Evolutionary conservation across 805 yeast species (phyloP).

Genomic region (Tetrapisispora nanseiensis): DNA sequence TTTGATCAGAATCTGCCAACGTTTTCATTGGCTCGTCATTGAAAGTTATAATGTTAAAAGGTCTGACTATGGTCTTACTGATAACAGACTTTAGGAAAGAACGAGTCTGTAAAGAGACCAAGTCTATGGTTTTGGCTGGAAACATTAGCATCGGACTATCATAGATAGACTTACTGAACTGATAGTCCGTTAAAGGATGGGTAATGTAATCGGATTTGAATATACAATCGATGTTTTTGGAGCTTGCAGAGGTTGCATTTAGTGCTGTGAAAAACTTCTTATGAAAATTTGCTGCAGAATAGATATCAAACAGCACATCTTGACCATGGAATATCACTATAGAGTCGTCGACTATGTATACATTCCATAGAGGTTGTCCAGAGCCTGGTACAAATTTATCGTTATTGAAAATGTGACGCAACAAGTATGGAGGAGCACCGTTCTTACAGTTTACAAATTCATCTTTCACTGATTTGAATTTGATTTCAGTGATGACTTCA

Average conservation of each 20-base stretch:
- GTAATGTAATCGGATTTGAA: neutral
- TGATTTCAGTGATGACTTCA: constrained; percentile 19
- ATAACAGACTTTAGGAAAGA: constrained; percentile 21
- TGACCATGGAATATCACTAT: constrained; percentile 25
- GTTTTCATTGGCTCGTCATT: constrained; percentile 4
- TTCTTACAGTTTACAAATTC: constrained; percentile 23
- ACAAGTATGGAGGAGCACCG: constrained; percentile 26
- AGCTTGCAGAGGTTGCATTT: neutral
- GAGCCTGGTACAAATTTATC: constrained; percentile 17
- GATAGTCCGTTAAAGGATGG: neutral
- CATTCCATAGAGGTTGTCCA: constrained; percentile 20
- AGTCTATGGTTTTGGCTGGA: constrained; percentile 21
- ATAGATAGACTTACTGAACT: constrained; percentile 19
- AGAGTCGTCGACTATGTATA: constrained; percentile 21
- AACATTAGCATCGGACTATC: constrained; percentile 18
- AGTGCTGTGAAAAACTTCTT: constrained; percentile 11
- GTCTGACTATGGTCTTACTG: constrained; percentile 17
- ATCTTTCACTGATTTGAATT: constrained; percentile 20
- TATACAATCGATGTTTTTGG: neutral
- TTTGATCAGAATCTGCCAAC: neutral
- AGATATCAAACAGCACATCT: constrained; percentile 24
- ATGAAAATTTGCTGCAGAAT: constrained; percentile 25
- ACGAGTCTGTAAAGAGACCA: constrained; percentile 20
- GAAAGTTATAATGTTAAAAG: constrained; percentile 12
- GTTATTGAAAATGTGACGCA: constrained; percentile 23